Evolutionary conservation across 768 basidiomycete species (phyloP), one percentile per base, ranked within the genome.

Genomic region (Inosperma sp.): DNA sequence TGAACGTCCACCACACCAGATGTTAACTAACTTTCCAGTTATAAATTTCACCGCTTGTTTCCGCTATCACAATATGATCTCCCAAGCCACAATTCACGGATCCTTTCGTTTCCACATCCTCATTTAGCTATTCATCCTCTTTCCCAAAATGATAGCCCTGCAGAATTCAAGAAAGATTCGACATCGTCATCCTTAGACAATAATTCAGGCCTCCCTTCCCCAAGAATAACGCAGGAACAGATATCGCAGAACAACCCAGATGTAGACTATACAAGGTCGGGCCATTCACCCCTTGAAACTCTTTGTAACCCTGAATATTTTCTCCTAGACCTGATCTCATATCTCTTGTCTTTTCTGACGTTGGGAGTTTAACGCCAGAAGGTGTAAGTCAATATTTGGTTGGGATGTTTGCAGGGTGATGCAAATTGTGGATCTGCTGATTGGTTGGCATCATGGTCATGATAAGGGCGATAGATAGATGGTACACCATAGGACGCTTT

Each of bases 11-110:
- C 63, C 34, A 46, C 39, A 40, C 43, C 36, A 7, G 26, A 35
- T 47, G 48, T 64, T 50, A 59, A 53, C 44, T 55, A 54, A 51
- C 57, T 56, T 60, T 63, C 56, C 68, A 93, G 91, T 67, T 98
- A 94, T 79, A 98, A 98, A 74, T 97, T 97, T 68, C 89, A 95
- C 65, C 86, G 95, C 56, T 75, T 94, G 60, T 98, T 96, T 73
- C 94, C 94, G 52, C 71, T 93, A 71, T 91, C 89, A 57, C 88
- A 91, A 62, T 87, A 89, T 64, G 88, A 93, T 74, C 77, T 93
- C 33, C 90, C 90, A 34, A 88, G 84, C 53, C 81, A 90, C 67
- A 84, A 84, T 68, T 73, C 86, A 52, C 76, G 75, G 64, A 81
- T 90, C 58, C 77, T 91, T 58, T 81, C 86, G 48, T 83, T 91